Base-by-base conservation (phyloP, 805 yeast species). In the Schwanniomyces vanrijiae region DNA sequence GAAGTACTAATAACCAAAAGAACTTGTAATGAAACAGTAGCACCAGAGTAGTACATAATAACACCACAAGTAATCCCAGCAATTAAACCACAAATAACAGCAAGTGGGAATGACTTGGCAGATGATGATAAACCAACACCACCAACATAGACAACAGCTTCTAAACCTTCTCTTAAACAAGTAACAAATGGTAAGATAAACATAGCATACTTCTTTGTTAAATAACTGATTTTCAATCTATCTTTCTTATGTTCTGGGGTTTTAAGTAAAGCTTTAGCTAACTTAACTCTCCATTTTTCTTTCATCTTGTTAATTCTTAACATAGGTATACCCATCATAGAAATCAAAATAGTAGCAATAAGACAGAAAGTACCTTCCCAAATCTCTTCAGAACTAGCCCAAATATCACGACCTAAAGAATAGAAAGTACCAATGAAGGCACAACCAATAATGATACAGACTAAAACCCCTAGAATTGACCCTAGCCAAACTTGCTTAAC, bases 341-440 rank as follows among this genome's bases (percentile, higher is more conserved):
- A 81, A 62, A 92, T 92, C 82, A 92, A 81, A 40, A 88, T 72
- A 0, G 96, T 82, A 2, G 98, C 99, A 66, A 92, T 83, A 55
- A 92, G 72, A 70, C 95, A 88, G 65, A 92, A 90, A 48, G 89
- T 76, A 75, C 97, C 98, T 78, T 92, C 99, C 98, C 98, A 92
- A 48, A 92, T 68, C 66, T 92, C 97, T 67, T 92, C 99, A 18
- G 96, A 83, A 10, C 67, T 63, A 43, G 92, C 77, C 88, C 96
- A 92, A 54, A 92, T 80, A 78, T 92, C 95, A 45, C 80, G 80
- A 53, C 86, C 84, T 43, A 87, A 76, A 31, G 87, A 71, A 66
- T 92, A 92, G 74, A 89, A 92, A 19, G 90, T 90, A 68, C 96
- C 99, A 65, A 92, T 91, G 71, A 92, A 91, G 47, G 90, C 96